These are phyloP conservation scores for Boletus fagicola DNA, from an alignment of 768 basidiomycete genomes.

Conservation along the genomic window DNA sequence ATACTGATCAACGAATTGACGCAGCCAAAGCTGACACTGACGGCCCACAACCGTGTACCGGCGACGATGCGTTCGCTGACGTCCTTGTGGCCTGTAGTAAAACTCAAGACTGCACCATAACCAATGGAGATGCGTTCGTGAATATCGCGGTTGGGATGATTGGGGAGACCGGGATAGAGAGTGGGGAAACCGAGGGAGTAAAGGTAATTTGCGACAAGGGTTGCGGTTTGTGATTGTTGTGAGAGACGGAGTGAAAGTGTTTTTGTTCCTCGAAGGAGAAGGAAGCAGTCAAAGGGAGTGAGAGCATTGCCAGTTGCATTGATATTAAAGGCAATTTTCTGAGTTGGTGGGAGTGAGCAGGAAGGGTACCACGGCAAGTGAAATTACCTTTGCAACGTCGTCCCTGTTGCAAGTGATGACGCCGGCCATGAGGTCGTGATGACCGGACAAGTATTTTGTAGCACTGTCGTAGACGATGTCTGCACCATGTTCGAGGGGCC, in stretches of 20 bases:
- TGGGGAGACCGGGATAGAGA: conserved; percentile 85
- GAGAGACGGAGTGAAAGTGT: conserved; percentile 97
- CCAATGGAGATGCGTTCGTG: conserved; percentile 90
- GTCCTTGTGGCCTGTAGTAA: conserved; percentile 88
- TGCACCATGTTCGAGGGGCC: conserved; percentile 92
- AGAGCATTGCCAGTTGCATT: conserved; percentile 94
- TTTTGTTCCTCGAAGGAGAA: conserved; percentile 92
- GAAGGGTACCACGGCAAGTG: neutral
- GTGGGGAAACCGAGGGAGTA: conserved; percentile 82
- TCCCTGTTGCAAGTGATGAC: conserved; percentile 90
- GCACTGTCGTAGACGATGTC: conserved; percentile 98
- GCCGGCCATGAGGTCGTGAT: conserved; percentile 99
- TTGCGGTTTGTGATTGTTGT: conserved; percentile 81
- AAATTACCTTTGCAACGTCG: conserved; percentile 75
- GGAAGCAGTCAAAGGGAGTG: conserved; percentile 94
- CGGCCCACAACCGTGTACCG: conserved; percentile 92
- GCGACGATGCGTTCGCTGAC: conserved; percentile 92
- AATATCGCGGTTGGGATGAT: conserved; percentile 82
- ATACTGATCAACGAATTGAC: conserved; percentile 98
- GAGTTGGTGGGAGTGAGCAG: conserved; percentile 5
- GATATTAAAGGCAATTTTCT: conserved; percentile 89
- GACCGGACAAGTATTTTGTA: conserved; percentile 96
- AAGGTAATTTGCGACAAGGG: conserved; percentile 84
- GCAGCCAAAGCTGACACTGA: conserved; percentile 96
- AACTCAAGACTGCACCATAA: conserved; percentile 90